Evolutionary conservation across 2,329 filamentous ascomycete genomes (phyloP), one percentile per base, ranked within the genome.

Genomic region (Calonectria crousiana): DNA sequence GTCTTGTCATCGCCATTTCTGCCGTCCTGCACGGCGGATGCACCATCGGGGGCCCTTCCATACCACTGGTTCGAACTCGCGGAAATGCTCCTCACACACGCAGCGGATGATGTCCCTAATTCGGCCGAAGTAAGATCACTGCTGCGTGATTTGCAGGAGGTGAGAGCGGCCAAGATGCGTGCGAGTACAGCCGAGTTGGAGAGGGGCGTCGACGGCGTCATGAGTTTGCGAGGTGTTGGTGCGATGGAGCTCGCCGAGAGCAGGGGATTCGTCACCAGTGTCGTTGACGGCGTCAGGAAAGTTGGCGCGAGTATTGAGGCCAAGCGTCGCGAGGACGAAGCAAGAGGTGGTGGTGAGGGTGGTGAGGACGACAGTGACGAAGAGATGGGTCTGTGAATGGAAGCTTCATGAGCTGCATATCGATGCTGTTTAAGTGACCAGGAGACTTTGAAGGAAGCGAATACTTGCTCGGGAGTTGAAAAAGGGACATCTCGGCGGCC

Each of bases 21-120:
- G 1, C 91, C 92, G 1, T 93, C 93, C 20, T 95, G 94, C 76
- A 95, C 93, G 0, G 91, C 93, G 26, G 88, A 91, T 60, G 91
- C 93, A 1, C 92, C 93, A 11, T 86, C 92, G 0, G 92, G 92
- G 51, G 91, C 93, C 18, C 87, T 99, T 38, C 97, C 97, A 0
- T 98, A 98, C 83, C 96, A 98, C 86, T 99, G 96, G 96, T 90
- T 98, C 52, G 97, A 98, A 85, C 87, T 98, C 11, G 93, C 94
- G 23, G 95, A 98, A 85, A 92, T 97, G 83, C 88, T 99, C 58
- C 90, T 99, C 2, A 94, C 96, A 60, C 93, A 95, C 70, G 96
- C 96, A 5, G 90, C 91, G 32, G 96, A 98, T 84, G 96, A 98
- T 83, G 90, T 98, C 65, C 90, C 81, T 80, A 91, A 93, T 0